Base-by-base conservation (phyloP, 441 rosid species). In the Populus hybrid region DNA sequence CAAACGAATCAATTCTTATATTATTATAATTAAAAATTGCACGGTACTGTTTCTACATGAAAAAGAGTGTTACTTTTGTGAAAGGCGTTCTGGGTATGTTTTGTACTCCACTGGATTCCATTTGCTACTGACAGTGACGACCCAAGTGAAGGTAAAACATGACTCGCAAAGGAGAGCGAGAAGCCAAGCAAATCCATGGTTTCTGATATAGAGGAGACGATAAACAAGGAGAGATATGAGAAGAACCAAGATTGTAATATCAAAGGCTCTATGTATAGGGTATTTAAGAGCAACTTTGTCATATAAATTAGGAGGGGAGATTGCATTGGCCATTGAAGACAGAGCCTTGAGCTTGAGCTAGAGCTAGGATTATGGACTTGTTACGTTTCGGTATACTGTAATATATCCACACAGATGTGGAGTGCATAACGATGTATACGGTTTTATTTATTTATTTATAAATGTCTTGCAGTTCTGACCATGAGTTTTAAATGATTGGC, bases 131-230 rank as follows among this genome's bases (percentile, higher is more conserved):
- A 84, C 73, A 30, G 68, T 34, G 78, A 92, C 77, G 67, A 84
- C 1, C 97, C 95, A 92, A n/a, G 70, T 0, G 81, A 88, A 84
- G 23, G 91, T 66, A 82, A 94, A 92, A 70, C 75, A 87, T 1
- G 87, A 77, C 84, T 94, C 95, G 67, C 97, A 92, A 1, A 84
- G 42, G 63, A 92, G 77, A 28, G 95, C 95, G 11, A 91, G 82
- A 53, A 87, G 28, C 97, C 93, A 94, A 18, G 78, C 75, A 50
- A 76, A 38, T 6, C 91, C 97, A 72, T 81, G 86, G 70, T 75
- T 28, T 11, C 70, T 77, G 40, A 91, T 85, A 74, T 81, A 64
- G 34, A 70, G 10, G 59, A 90, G 71, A n/a, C 97, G 90, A 68
- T 87, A 79, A 24, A 83, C 18, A 26, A 90, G 84, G 24, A 89